Conservation (phyloP, 306 rosid species). For the Pyrus pyrifolia region DNA sequence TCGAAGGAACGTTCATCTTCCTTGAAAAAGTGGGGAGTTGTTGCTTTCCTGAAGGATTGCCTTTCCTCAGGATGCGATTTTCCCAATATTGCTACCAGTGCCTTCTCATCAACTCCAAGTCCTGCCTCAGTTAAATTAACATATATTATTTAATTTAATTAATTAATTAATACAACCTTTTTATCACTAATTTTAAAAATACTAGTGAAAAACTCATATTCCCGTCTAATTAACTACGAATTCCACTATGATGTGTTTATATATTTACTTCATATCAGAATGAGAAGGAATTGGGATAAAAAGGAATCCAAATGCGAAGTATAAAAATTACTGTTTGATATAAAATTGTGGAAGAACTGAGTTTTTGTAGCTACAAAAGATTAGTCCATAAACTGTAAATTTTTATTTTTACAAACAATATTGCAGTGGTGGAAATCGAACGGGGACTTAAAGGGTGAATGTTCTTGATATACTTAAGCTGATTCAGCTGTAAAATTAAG, state of each 20-base stretch:
- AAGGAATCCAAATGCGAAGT: neutral
- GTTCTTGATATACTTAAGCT: too few species aligned
- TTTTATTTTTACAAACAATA: neutral
- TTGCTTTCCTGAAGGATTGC: conserved; percentile 50
- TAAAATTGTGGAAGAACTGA: neutral
- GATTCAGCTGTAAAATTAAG: neutral
- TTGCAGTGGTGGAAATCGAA: neutral
- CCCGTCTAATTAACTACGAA: neutral
- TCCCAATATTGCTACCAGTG: conserved; percentile 52
- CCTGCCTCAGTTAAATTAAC: conserved; percentile 32
- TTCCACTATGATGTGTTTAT: neutral
- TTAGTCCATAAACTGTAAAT: neutral
- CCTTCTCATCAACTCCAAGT: conserved; percentile 80
- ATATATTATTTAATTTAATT: neutral
- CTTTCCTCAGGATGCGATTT: conserved; percentile 61
- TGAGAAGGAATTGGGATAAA: neutral
- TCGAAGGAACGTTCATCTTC: conserved; percentile 78
- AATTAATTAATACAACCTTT: neutral
- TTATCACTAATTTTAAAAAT: neutral
- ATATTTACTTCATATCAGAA: neutral
- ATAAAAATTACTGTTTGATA: neutral
- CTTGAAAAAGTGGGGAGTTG: conserved; percentile 38
- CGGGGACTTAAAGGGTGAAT: neutral
- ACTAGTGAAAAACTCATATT: neutral
- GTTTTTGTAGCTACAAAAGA: neutral